These are phyloP conservation scores for Tolypocladium album DNA, from an alignment of 2,329 filamentous ascomycete species.

Conservation along the genomic window DNA sequence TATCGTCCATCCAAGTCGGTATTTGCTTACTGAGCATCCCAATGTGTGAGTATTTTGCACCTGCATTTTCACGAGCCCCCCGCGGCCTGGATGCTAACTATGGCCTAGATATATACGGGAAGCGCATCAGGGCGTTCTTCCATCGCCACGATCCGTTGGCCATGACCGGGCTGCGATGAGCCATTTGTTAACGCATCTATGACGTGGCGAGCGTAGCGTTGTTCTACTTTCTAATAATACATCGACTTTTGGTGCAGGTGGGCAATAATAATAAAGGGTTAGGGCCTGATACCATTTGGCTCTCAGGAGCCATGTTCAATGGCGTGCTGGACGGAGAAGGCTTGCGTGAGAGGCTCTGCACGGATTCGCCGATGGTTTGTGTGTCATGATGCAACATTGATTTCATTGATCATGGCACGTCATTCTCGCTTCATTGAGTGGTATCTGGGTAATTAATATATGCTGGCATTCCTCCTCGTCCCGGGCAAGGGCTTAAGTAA, in stretches of 20 bases:
- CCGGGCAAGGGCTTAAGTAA: not conserved
- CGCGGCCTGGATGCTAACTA: not conserved
- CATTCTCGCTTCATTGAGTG: not conserved
- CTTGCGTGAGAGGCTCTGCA: not conserved
- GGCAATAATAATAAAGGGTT: not conserved
- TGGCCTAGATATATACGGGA: slow-evolving; percentile 61
- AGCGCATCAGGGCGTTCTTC: slow-evolving; percentile 65
- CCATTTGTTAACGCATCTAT: not conserved
- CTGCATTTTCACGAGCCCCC: not conserved
- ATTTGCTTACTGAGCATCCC: slow-evolving; percentile 68
- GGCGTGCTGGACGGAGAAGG: not conserved
- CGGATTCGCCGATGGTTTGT: too few relatives aligned
- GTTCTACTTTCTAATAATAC: not conserved
- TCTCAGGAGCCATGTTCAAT: not conserved
- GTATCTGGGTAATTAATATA: not conserved
- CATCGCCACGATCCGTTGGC: slow-evolving; percentile 60
- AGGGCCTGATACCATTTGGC: not conserved
- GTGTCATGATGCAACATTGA: not conserved
- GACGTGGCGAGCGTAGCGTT: not conserved
- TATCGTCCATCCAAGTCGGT: slow-evolving; percentile 67
- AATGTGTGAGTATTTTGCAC: slow-evolving; percentile 53
- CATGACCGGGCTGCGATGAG: slow-evolving; percentile 17
- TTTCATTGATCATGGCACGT: not conserved
- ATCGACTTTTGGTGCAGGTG: not conserved
- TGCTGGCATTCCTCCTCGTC: not conserved